Evolutionary conservation across 352 stramenopile genomes (phyloP).

Genomic region (Peronospora belbahrii): DNA sequence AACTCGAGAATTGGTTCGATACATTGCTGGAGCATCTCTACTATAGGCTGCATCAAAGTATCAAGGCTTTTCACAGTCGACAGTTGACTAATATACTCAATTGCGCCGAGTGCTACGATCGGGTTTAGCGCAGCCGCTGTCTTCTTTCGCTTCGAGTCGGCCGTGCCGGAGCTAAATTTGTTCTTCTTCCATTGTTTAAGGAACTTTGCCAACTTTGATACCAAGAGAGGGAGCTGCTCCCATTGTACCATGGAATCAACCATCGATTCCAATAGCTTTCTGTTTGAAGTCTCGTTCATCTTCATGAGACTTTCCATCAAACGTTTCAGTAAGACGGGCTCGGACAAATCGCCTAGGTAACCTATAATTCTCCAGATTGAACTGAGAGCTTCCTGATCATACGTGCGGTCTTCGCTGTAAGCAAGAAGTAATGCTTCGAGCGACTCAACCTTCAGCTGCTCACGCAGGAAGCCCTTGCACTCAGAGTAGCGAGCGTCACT

Average conservation of each 20-base stretch:
- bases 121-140: constrained; percentile 33
- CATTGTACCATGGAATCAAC: constrained; percentile 70
- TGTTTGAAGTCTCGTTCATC: constrained; percentile 66
- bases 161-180: constrained; percentile 24
- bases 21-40: constrained; percentile 32
- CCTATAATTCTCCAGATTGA: constrained; percentile 71
- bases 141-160: constrained; percentile 26
- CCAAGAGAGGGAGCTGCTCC: constrained; percentile 60
- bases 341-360: constrained; percentile 52
- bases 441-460: constrained; percentile 56
- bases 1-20: constrained; percentile 41
- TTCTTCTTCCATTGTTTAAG: constrained; percentile 49
- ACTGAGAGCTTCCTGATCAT: constrained; percentile 61
- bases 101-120: constrained; percentile 49
- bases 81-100: constrained; percentile 59
- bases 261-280: constrained; percentile 71
- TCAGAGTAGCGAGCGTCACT: constrained; percentile 58
- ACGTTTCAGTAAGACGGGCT: constrained; percentile 48
- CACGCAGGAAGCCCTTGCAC: constrained; percentile 62
- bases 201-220: constrained; percentile 51
- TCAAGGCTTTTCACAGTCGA: constrained; percentile 39
- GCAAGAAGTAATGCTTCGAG: constrained; percentile 56
- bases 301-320: constrained; percentile 61
- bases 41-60: constrained; percentile 39
- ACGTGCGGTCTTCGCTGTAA: constrained; percentile 50